Evolutionary conservation across 768 basidiomycete species (phyloP).

Genomic region (Kwoniella europaea): DNA sequence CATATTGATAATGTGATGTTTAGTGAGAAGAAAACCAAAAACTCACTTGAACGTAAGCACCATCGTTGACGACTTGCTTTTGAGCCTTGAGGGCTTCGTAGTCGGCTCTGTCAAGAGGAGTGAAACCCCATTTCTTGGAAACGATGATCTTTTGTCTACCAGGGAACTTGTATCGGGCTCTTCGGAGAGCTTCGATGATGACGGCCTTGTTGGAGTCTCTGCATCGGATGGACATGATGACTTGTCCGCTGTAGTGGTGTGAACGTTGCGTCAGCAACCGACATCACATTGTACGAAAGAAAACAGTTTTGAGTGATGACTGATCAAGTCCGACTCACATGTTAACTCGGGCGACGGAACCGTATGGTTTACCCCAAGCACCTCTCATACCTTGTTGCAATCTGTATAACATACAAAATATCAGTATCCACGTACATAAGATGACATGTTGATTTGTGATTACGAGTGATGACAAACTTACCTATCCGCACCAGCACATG

Average conservation of each 20-base stretch:
- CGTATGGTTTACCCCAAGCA: constrained; percentile 99
- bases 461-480: constrained; percentile 56
- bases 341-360: constrained; percentile 65
- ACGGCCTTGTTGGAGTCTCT: constrained; percentile 85
- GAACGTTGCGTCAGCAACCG: not conserved
- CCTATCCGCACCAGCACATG: constrained; percentile 98
- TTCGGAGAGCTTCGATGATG: constrained; percentile 94
- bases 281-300: not conserved
- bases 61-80: constrained; percentile 89
- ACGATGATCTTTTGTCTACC: constrained; percentile 56
- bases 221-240: constrained; percentile 88
- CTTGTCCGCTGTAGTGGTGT: constrained; percentile 76
- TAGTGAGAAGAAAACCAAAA: not conserved
- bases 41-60: constrained; percentile 73
- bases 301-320: not conserved
- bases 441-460: not conserved
- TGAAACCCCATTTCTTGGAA: constrained; percentile 97
- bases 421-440: not conserved
- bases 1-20: not conserved
- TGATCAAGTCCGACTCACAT: constrained; percentile 34
- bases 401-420: constrained; percentile 26
- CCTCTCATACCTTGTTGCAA: constrained; percentile 83
- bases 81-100: constrained; percentile 87
- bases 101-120: constrained; percentile 85
- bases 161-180: constrained; percentile 86